Evolutionary conservation across 495 filamentous ascomycete species (phyloP).

Genomic region (Tuber brumale): DNA sequence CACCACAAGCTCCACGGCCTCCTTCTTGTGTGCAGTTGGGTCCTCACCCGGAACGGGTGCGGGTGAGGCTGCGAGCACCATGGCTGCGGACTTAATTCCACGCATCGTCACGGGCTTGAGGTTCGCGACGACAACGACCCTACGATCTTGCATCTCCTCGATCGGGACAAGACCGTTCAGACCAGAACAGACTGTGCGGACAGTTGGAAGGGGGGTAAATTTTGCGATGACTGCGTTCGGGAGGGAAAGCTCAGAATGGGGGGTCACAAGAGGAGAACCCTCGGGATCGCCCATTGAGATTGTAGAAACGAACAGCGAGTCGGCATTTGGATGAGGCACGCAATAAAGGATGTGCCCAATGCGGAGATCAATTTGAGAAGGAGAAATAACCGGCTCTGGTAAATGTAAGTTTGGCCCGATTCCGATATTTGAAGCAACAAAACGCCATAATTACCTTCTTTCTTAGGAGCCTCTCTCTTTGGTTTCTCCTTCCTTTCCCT

Average conservation of each 20-base stretch:
- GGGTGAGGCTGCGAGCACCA: constrained; percentile 94
- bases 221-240: constrained; percentile 61
- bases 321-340: constrained; percentile 89
- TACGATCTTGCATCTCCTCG: constrained; percentile 91
- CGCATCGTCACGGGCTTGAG: constrained; percentile 98
- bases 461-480: constrained; percentile 57
- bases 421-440: constrained; percentile 19
- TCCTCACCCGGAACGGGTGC: constrained; percentile 70
- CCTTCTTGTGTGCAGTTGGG: constrained; percentile 69
- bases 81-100: constrained; percentile 87
- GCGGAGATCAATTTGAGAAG: constrained; percentile 82
- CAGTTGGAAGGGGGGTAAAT: constrained; percentile 41
- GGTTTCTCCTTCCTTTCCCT: constrained; percentile 80
- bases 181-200: constrained; percentile 92
- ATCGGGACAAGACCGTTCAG: constrained; percentile 87
- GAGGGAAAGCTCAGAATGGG: constrained; percentile 53
- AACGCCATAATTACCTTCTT: constrained; percentile 39
- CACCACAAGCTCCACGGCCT: constrained; percentile 71
- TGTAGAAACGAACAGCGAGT: constrained; percentile 92
- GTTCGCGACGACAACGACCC: constrained; percentile 92
- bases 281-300: constrained; percentile 88
- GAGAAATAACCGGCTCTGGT: constrained; percentile 52
- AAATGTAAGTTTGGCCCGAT: constrained; percentile 34
- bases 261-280: constrained; percentile 55
- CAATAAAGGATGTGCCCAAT: constrained; percentile 96